Evolutionary conservation across 1,284 basidiomycete genomes (phyloP).

Genomic region (Naganishia cerealis): DNA sequence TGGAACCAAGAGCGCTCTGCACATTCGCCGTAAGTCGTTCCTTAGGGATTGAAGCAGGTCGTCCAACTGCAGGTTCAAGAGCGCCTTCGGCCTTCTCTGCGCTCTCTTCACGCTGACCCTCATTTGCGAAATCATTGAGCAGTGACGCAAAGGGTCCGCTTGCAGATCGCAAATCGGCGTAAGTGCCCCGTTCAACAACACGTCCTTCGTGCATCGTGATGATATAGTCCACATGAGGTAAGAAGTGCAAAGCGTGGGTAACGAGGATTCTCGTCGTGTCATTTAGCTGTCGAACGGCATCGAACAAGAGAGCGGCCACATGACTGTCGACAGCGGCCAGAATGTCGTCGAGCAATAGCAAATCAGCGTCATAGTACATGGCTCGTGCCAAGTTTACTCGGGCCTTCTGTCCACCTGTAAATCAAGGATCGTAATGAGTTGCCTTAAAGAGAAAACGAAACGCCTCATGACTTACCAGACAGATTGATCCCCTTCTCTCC

Average conservation of each 20-base stretch:
- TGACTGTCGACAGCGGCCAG: slow-evolving; percentile 66
- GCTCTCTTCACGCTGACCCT: slow-evolving; percentile 58
- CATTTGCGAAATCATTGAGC: slow-evolving; percentile 49
- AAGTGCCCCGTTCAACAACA: slow-evolving; percentile 40
- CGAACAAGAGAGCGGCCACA: slow-evolving; percentile 51
- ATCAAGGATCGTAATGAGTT: no score
- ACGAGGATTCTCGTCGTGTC: slow-evolving; percentile 68
- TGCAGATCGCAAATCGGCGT: slow-evolving; percentile 55
- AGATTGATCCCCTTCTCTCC: no score
- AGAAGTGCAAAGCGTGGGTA: slow-evolving; percentile 67
- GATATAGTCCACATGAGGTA: slow-evolving; percentile 56
- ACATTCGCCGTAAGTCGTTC: slow-evolving; percentile 48
- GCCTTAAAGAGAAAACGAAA: no score
- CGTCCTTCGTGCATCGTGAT: slow-evolving; percentile 37
- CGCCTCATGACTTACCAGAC: no score
- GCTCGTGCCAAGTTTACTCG: slow-evolving; percentile 75
- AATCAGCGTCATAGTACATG: slow-evolving; percentile 63
- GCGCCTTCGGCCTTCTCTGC: slow-evolving; percentile 50
- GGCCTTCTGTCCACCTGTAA: slow-evolving; percentile 60
- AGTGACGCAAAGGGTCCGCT: slow-evolving; percentile 62
- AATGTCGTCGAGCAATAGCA: slow-evolving; percentile 65
- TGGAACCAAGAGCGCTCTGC: slow-evolving; percentile 55
- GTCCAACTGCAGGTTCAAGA: slow-evolving; percentile 50
- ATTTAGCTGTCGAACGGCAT: slow-evolving; percentile 61
- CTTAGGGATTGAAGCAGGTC: slow-evolving; percentile 31